Evolutionary conservation across 371 early-diverging fungal genomes (phyloP).

Genomic region (Syncephalis fuscata): DNA sequence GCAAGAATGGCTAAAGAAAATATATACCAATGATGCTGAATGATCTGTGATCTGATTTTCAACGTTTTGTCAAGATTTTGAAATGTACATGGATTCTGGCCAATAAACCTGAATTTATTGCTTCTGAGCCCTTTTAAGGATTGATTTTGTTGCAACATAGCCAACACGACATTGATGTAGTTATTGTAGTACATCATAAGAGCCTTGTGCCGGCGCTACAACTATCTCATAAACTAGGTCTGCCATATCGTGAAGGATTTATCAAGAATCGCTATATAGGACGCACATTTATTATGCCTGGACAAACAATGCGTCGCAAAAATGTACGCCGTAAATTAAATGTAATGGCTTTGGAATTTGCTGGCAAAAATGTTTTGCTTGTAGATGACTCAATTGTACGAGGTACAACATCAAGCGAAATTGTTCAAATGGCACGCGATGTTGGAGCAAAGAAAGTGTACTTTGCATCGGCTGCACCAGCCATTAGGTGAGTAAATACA

Average conservation of each 20-base stretch:
- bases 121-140: slow-evolving; percentile 78
- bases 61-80: no score
- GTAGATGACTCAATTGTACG: slow-evolving; percentile 97
- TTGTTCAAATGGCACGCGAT: slow-evolving; percentile 95
- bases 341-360: slow-evolving; percentile 91
- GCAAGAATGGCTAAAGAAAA: no score
- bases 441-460: slow-evolving; percentile 95
- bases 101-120: slow-evolving; percentile 53
- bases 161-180: slow-evolving; percentile 81
- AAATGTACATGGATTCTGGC: slow-evolving; percentile 71
- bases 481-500: no score
- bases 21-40: no score
- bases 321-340: slow-evolving; percentile 94
- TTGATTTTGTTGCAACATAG: slow-evolving; percentile 90
- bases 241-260: slow-evolving; percentile 91
- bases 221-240: slow-evolving; percentile 65
- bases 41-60: no score
- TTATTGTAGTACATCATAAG: slow-evolving; percentile 95
- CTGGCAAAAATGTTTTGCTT: slow-evolving; percentile 83
- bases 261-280: slow-evolving; percentile 97
- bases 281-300: slow-evolving; percentile 97
- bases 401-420: slow-evolving; percentile 94
- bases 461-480: slow-evolving; percentile 94
- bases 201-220: slow-evolving; percentile 87
- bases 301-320: slow-evolving; percentile 78